These are phyloP conservation scores for Talaromyces verruculosus DNA, from an alignment of 2,329 filamentous ascomycete genomes.

Conservation along the genomic window DNA sequence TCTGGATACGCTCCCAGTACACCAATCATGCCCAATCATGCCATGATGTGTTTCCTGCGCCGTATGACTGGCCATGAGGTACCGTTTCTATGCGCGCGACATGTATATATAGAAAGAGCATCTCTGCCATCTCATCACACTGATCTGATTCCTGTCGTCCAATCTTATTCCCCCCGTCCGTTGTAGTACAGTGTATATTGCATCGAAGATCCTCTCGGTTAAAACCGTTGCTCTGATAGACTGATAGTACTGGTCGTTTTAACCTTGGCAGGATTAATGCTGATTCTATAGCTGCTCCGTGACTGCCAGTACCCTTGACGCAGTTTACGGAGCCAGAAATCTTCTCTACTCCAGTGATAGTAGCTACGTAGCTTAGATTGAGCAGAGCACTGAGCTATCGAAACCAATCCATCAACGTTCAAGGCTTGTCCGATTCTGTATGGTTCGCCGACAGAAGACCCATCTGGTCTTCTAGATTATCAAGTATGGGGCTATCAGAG, in stretches of 20 bases:
- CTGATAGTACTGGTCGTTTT: neutral
- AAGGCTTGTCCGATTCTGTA: slow-evolving; percentile 5
- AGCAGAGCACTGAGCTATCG: neutral
- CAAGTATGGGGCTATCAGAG: neutral
- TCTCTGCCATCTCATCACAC: slow-evolving; percentile 8
- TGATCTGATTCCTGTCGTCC: neutral
- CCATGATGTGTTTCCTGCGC: neutral
- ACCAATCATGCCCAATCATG: neutral
- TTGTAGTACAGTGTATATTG: neutral
- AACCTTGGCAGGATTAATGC: neutral
- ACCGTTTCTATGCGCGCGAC: neutral
- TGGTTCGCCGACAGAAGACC: neutral
- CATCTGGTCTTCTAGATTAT: slow-evolving; percentile 1
- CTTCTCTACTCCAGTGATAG: neutral
- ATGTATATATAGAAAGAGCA: slow-evolving; percentile 8
- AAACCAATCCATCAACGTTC: neutral
- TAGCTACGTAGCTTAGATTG: neutral
- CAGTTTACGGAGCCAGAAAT: neutral
- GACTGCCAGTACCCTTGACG: neutral
- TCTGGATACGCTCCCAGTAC: neutral
- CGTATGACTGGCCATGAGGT: slow-evolving; percentile 4
- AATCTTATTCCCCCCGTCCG: neutral
- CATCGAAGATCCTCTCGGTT: slow-evolving; percentile 1
- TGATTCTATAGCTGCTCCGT: neutral
- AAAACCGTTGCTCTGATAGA: neutral